Conservation (phyloP, 352 stramenopile species). For the Pythium brachiatum region DNA sequence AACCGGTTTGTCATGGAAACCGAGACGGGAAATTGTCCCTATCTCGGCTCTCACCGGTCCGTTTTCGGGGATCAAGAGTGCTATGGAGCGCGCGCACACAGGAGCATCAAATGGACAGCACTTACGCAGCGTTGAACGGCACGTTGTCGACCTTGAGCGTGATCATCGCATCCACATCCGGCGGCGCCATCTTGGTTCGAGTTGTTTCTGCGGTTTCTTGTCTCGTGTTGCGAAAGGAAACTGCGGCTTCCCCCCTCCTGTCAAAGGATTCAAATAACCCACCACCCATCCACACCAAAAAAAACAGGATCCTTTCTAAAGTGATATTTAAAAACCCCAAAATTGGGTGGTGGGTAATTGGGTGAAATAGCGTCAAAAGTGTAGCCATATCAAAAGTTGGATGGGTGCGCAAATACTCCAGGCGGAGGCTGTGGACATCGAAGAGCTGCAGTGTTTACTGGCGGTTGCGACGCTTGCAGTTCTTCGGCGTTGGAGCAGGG, state of each 20-base stretch:
- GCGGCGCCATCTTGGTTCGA: slow-evolving; percentile 50
- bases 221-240: slow-evolving; percentile 6
- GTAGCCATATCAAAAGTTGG: background rate
- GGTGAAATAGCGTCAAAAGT: background rate
- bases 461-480: slow-evolving; percentile 4
- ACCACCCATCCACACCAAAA: background rate
- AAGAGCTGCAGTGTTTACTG: background rate
- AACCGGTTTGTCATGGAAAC: slow-evolving; percentile 1
- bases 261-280: slow-evolving; percentile 2
- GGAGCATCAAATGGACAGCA: slow-evolving; percentile 10
- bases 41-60: slow-evolving; percentile 1
- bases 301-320: background rate
- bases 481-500: background rate
- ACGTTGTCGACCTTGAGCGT: slow-evolving; percentile 90
- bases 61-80: slow-evolving; percentile 14
- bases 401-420: too few species aligned
- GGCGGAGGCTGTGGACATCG: too few species aligned
- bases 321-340: background rate
- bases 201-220: slow-evolving; percentile 15
- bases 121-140: slow-evolving; percentile 69
- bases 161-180: slow-evolving; percentile 80
- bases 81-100: slow-evolving; percentile 14
- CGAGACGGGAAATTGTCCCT: background rate
- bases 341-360: background rate
- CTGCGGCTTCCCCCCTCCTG: background rate